Evolutionary conservation across 805 yeast genomes (phyloP).

Genomic region (Hanseniaspora lachancei): DNA sequence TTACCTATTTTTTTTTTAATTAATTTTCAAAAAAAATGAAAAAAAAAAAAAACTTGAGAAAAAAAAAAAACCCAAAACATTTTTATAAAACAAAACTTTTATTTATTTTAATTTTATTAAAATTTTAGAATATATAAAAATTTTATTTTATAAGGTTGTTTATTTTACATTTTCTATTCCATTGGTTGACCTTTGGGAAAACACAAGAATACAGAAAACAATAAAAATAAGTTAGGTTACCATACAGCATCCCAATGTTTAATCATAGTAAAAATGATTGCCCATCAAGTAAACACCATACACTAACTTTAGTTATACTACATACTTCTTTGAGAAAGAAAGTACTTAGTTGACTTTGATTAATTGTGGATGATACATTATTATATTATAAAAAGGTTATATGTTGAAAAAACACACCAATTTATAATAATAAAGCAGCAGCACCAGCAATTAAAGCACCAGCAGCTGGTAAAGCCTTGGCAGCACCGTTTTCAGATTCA

Average conservation of each 20-base stretch:
- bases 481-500: conserved; percentile 32
- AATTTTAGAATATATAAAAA: not conserved
- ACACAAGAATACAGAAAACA: not conserved
- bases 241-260: conserved; percentile 9
- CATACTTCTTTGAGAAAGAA: not conserved
- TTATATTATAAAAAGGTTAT: not conserved
- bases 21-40: not conserved
- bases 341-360: not conserved
- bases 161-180: not conserved
- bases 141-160: not conserved
- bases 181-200: too few species aligned
- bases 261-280: conserved; percentile 10
- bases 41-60: not conserved
- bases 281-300: conserved; percentile 9
- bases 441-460: conserved; percentile 39
- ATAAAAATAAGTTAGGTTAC: conserved; percentile 6
- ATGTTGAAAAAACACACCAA: conserved; percentile 10
- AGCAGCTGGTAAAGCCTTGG: conserved; percentile 34
- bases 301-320: conserved; percentile 9
- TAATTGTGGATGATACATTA: not conserved
- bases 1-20: not conserved
- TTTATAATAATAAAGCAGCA: conserved; percentile 47
- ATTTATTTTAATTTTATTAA: not conserved
- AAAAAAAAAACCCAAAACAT: not conserved
- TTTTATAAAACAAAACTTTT: not conserved